Conservation (phyloP, 106 monocot species). For the Dendrobium catenatum region DNA sequence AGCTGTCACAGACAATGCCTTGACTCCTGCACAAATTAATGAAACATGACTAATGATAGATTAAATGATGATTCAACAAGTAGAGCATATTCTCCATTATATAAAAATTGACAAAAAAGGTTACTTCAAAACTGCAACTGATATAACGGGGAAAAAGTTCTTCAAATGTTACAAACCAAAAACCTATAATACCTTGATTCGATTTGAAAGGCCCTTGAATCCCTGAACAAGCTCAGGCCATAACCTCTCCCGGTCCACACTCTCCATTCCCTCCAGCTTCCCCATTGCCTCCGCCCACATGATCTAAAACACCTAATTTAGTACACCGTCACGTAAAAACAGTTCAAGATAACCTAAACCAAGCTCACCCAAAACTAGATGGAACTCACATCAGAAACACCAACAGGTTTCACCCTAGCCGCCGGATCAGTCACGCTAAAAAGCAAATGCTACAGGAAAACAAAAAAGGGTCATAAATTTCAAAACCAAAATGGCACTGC, state of each 20-base stretch:
- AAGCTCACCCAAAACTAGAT: slow-evolving; percentile 5
- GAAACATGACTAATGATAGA: neutral
- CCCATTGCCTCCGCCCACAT: slow-evolving; percentile 99
- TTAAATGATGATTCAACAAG: neutral
- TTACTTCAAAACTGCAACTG: neutral
- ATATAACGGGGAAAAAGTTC: neutral
- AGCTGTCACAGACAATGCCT: no score
- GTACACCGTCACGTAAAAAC: neutral
- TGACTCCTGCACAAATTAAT: neutral
- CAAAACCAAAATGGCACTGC: neutral
- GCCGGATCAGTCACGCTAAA: slow-evolving; percentile 91
- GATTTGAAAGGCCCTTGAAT: slow-evolving; percentile 81
- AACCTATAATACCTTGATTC: slow-evolving; percentile 54
- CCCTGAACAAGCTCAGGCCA: slow-evolving; percentile 98
- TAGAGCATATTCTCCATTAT: neutral
- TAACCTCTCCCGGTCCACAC: slow-evolving; percentile 71
- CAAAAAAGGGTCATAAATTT: slow-evolving; percentile 7
- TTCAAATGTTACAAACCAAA: neutral
- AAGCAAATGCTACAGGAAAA: slow-evolving; percentile 64
- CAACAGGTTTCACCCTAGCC: slow-evolving; percentile 78
- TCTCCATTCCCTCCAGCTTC: slow-evolving; percentile 88
- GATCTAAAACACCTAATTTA: slow-evolving; percentile 41
- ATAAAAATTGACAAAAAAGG: neutral
- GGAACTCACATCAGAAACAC: slow-evolving; percentile 74
- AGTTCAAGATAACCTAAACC: neutral